A percentile compares a stretch with the other conserved stretches of the same genome.
Conservation (phyloP, 2,329 filamentous ascomycete species). For the Clarireedia monteithiana region DNA sequence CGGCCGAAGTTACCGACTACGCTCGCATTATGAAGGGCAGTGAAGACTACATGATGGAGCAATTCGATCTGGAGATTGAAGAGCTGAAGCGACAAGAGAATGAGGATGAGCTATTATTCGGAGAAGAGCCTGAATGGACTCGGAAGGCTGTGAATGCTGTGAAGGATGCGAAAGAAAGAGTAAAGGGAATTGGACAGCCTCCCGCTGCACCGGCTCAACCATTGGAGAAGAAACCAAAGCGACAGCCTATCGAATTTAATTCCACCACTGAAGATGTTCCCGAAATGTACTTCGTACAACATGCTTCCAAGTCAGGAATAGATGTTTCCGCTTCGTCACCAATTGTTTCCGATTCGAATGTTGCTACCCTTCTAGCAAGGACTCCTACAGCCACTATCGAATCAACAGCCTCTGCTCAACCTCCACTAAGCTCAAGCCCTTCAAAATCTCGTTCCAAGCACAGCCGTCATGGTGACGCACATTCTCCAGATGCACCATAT, state of each 20-base stretch:
- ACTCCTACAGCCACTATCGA: not conserved
- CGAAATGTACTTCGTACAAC: constrained; percentile 43
- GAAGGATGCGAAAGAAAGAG: constrained; percentile 66
- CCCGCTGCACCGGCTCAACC: constrained; percentile 45
- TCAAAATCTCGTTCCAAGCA: not conserved
- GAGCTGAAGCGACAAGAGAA: constrained; percentile 69
- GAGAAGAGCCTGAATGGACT: constrained; percentile 88
- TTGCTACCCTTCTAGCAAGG: not conserved
- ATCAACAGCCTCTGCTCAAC: not conserved
- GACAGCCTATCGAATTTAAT: constrained; percentile 42
- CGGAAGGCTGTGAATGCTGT: constrained; percentile 73
- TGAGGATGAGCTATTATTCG: constrained; percentile 88
- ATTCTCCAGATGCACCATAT: constrained; percentile 38
- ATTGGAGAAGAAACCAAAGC: constrained; percentile 38
- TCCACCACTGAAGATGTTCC: constrained; percentile 37
- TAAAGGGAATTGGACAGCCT: constrained; percentile 59
- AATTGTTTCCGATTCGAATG: not conserved
- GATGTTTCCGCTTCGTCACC: constrained; percentile 24
- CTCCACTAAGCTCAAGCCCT: not conserved
- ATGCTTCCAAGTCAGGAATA: constrained; percentile 37
- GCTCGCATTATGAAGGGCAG: constrained; percentile 93
- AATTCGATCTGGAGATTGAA: constrained; percentile 72
- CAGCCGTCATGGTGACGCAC: constrained; percentile 5
- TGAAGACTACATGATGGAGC: constrained; percentile 73
- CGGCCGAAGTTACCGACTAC: constrained; percentile 89